Evolutionary conservation across 495 filamentous ascomycete species (phyloP).

Genomic region (Podospora bellae-mahoneyi): DNA sequence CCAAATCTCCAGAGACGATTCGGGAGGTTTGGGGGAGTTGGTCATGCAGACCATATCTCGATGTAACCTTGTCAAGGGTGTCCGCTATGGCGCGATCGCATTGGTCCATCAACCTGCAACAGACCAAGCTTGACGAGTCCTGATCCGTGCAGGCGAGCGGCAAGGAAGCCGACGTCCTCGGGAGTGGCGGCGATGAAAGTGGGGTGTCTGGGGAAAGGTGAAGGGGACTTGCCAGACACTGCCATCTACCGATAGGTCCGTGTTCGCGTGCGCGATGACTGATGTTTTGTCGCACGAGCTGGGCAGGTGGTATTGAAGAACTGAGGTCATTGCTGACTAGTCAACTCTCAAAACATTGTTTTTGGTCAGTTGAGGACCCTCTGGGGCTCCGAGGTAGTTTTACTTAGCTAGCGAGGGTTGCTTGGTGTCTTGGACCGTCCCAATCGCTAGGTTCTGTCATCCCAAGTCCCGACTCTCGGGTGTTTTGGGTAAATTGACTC

Average conservation of each 20-base stretch:
- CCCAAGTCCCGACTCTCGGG: background rate
- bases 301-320: slow-evolving; percentile 23
- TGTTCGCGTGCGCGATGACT: background rate
- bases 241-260: slow-evolving; percentile 13
- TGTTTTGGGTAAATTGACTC: slow-evolving; percentile 7
- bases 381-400: background rate
- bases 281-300: slow-evolving; percentile 7
- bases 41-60: slow-evolving; percentile 22
- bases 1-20: background rate
- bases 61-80: slow-evolving; percentile 17
- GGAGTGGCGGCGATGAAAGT: slow-evolving; percentile 8
- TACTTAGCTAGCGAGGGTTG: background rate
- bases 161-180: slow-evolving; percentile 8
- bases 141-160: slow-evolving; percentile 6
- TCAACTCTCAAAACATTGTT: background rate
- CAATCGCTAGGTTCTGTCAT: slow-evolving; percentile 7
- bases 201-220: slow-evolving; percentile 1
- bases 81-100: slow-evolving; percentile 19
- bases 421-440: background rate
- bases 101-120: slow-evolving; percentile 9
- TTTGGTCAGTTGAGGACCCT: background rate
- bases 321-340: slow-evolving; percentile 7
- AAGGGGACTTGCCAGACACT: background rate
- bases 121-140: background rate
- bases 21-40: slow-evolving; percentile 2